A percentile compares a stretch with the other conserved stretches of the same genome.
Evolutionary conservation across 805 yeast genomes (phyloP).

Genomic region (Yarrowia phangngaensis): DNA sequence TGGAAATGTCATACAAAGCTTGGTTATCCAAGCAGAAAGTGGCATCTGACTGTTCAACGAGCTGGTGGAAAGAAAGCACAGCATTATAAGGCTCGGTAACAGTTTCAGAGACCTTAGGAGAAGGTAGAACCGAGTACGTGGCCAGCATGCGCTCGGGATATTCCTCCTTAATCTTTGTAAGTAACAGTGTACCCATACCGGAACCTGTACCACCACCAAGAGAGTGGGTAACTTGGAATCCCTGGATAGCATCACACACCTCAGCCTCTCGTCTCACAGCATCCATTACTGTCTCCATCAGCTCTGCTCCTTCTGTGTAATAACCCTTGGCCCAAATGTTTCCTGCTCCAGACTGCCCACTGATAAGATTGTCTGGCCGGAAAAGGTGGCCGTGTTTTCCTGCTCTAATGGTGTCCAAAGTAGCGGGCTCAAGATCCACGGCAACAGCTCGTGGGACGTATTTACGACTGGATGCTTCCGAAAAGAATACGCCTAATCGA

Average conservation of each 20-base stretch:
- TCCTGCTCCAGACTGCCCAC: constrained; percentile 92
- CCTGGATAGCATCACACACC: constrained; percentile 89
- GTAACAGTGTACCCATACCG: constrained; percentile 89
- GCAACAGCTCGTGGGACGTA: constrained; percentile 93
- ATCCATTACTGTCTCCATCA: constrained; percentile 87
- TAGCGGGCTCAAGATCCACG: constrained; percentile 93
- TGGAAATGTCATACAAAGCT: constrained; percentile 87
- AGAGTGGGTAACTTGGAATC: constrained; percentile 85
- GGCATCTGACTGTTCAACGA: constrained; percentile 87
- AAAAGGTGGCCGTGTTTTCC: constrained; percentile 77
- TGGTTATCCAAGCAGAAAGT: constrained; percentile 95
- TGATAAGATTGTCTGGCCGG: constrained; percentile 88
- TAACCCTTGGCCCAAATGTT: constrained; percentile 98
- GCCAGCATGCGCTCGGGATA: constrained; percentile 97
- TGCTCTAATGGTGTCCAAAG: constrained; percentile 78
- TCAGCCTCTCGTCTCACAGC: constrained; percentile 93
- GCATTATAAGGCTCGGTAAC: constrained; percentile 96
- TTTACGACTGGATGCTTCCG: constrained; percentile 72
- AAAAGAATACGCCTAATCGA: constrained; percentile 78
- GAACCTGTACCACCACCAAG: constrained; percentile 96
- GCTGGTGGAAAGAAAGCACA: constrained; percentile 85
- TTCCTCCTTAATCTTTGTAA: constrained; percentile 85
- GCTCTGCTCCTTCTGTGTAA: constrained; percentile 95
- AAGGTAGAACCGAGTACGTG: constrained; percentile 91
- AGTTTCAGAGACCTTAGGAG: constrained; percentile 88